phyloP scores from a whole-genome alignment of 495 filamentous ascomycete species.

The Aspergillus hancockii region DNA sequence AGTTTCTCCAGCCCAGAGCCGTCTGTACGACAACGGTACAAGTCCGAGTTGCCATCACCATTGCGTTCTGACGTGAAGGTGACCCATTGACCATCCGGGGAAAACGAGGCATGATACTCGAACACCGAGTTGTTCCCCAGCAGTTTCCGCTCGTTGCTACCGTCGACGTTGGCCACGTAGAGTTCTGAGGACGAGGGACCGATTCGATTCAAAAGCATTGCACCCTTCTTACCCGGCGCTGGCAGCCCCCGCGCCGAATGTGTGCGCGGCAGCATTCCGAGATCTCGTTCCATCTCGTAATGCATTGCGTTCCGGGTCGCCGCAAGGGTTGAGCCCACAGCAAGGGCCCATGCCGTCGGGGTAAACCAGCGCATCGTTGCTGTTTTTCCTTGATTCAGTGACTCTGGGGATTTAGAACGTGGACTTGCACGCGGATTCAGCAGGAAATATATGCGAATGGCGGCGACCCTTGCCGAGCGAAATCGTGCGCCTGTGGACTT shows the following conservation, averaged over 20 bases:
- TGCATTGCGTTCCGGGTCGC: neutral
- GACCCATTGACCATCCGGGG: slow-evolving; percentile 33
- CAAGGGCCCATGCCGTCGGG: neutral
- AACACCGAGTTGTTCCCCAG: slow-evolving; percentile 26
- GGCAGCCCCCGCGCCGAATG: neutral
- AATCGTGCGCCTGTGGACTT: neutral
- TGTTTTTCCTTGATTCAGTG: neutral
- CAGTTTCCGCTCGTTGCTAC: slow-evolving; percentile 31
- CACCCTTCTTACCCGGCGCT: slow-evolving; percentile 20
- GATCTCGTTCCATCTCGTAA: neutral
- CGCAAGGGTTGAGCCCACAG: neutral
- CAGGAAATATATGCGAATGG: neutral
- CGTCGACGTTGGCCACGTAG: slow-evolving; percentile 36
- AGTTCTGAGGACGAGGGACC: slow-evolving; percentile 30
- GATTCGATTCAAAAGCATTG: slow-evolving; percentile 39
- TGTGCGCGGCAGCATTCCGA: neutral
- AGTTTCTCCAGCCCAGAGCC: slow-evolving; percentile 27
- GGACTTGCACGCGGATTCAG: neutral
- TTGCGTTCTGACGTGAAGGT: slow-evolving; percentile 31
- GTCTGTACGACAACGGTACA: slow-evolving; percentile 29
- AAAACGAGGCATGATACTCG: slow-evolving; percentile 40
- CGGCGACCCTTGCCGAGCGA: neutral
- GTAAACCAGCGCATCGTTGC: neutral
- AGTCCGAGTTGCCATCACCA: slow-evolving; percentile 34
- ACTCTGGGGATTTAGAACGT: neutral